Percentiles rank a stretch among this genome's conserved stretches.
These are phyloP conservation scores for Taphrina populina DNA, from an alignment of 1,139 yeast genomes.

Conservation along the genomic window DNA sequence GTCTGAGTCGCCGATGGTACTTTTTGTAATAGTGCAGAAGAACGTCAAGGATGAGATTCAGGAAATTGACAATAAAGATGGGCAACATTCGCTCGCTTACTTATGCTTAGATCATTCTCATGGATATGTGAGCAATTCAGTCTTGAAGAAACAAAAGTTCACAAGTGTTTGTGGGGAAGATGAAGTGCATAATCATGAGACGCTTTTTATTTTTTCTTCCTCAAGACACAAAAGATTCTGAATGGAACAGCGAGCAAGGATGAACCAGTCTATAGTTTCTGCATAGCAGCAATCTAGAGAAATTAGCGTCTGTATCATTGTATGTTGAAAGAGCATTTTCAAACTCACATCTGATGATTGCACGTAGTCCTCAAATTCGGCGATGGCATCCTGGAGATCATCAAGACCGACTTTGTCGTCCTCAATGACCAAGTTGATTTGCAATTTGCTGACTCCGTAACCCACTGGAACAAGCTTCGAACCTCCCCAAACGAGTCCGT, in stretches of 20 bases:
- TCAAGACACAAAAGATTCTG: too few species aligned
- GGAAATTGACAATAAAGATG: not conserved
- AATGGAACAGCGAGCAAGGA: too few species aligned
- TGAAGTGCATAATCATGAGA: not conserved
- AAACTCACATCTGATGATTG: conserved; percentile 50
- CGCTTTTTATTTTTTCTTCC: too few species aligned
- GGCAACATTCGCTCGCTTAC: not conserved
- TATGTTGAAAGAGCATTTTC: not conserved
- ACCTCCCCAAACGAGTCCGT: conserved; percentile 99
- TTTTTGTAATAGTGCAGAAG: conserved; percentile 17
- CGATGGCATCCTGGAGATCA: conserved; percentile 78
- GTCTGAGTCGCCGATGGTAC: not conserved
- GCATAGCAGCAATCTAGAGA: conserved; percentile 32
- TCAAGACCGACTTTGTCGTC: conserved; percentile 93
- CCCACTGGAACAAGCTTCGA: conserved; percentile 95
- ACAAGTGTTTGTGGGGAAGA: not conserved
- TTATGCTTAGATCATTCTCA: too few species aligned
- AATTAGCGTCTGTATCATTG: too few species aligned
- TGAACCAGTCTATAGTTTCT: conserved; percentile 19
- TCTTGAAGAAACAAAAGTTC: too few species aligned
- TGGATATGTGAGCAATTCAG: too few species aligned
- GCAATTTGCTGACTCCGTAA: conserved; percentile 99
- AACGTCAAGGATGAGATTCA: conserved; percentile 6
- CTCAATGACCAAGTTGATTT: conserved; percentile 96
- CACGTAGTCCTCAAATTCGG: conserved; percentile 93